Base-by-base conservation (phyloP, 306 rosid species). In the Cucurbita argyrosperma region DNA sequence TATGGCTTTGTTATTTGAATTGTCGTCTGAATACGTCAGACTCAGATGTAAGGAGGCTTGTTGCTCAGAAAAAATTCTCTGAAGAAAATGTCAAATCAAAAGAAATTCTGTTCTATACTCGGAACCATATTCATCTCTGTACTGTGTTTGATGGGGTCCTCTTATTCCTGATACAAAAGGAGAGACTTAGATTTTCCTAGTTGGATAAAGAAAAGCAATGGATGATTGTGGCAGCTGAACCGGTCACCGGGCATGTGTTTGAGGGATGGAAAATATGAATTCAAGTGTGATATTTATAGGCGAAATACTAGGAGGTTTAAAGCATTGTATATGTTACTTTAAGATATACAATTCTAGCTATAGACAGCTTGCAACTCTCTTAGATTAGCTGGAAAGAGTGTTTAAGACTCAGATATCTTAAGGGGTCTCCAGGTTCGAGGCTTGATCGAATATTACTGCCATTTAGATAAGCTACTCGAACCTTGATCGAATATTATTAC, bases 1-100 rank as follows among this genome's bases (percentile, higher is more conserved):
- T 94, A 88, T 94, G 97, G 99, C 88, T 94, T 35, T 97, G 99
- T 54, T 97, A 94, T 78, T 87, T 94, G 86, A 94, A 94, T 77
- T 94, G 91, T 76, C 99, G 99, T 8, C 84, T 94, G 85, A 88
- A 82, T 46, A 79, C 88, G 89, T 72, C 83, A 82, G 97, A 91
- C 38, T 55, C 26, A 0, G 87, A 91, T 50, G 86, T 82, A 37
- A 82, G 97, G 78, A 85, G 80, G 77, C 81, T 91, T 0, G 23
- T 94, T 54, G 86, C 87, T 76, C 80, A 76, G 73, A 88, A 86
- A 78, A 83, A 47, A 47, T 47, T 15, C 12, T 0, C 47, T 6
- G 7, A 67, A 11, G 40, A 45, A 67, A 6, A 64, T 40, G 52
- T 40, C 39, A 63, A 39, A 63, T 49, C 19, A n/a, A 39, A 4